Evolutionary conservation across 1,284 basidiomycete genomes (phyloP), one percentile per base, ranked within the genome.

Genomic region (Cerrena zonata): DNA sequence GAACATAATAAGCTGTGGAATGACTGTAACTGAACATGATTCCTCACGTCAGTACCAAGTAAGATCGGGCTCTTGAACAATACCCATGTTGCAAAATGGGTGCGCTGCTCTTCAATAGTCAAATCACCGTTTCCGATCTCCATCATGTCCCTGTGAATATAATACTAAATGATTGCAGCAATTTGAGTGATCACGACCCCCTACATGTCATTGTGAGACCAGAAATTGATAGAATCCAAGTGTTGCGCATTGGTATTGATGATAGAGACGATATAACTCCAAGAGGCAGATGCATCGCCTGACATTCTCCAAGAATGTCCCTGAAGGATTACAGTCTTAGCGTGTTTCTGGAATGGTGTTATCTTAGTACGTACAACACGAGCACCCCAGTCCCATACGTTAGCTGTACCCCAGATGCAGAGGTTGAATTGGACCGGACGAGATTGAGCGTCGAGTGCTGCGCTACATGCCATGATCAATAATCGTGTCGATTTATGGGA

Each of bases 241-340:
- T 77, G 66, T 26, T 65, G 59, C 15, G 70, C 72, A 53, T 79
- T 78, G 18, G 61, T 70, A 4, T 48, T 62, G 37, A 79, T 74
- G 55, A 76, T 72, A 18, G 59, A 67, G 5, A 68, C 71, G 39
- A 80, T 73, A 55, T 71, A 79, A 18, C 65, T 65, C 78, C 78
- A 80, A 3, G 70, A 67, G 1, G 77, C 63, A 41, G 73, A 73
- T 7, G 76, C 63, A 59, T 80, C 78, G 15, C 72, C 70, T 7
- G 74, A 69, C 68, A 80, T 76, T 52, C 78, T 70, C 78, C 78
- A 80, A 0, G 76, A 78, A 58, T 80, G 78, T 13, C 78, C 77
- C 75, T 78, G 34, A 22, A 12, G 5, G 24, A 18, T 3, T 15
- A 2, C 25, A 15, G 39, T 10, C 24, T 19, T 7, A 22, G 15